A percentile compares a stretch with the other conserved stretches of the same genome.
phyloP scores from a whole-genome alignment of 192 early-diverging fungal genomes.

The Rhizophagus sp. region DNA sequence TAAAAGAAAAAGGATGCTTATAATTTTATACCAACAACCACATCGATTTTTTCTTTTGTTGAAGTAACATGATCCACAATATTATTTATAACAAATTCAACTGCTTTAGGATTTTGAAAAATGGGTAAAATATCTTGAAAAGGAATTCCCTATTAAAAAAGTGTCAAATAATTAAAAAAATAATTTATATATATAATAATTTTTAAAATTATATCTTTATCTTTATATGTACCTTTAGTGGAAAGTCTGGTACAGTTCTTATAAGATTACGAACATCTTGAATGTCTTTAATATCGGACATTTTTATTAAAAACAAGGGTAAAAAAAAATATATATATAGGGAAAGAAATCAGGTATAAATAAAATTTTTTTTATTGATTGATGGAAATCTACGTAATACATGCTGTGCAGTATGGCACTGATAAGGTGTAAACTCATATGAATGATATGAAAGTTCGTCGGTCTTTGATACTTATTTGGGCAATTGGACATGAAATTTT shows the following conservation, averaged over 20 bases:
- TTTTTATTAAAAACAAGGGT: not conserved
- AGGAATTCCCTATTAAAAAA: conserved; percentile 74
- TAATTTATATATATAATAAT: too few relatives aligned
- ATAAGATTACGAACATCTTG: conserved; percentile 50
- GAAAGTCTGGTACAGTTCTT: conserved; percentile 74
- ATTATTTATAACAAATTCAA: conserved; percentile 86
- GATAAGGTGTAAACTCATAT: too few relatives aligned
- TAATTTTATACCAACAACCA: conserved; percentile 72
- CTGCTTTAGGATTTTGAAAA: conserved; percentile 92
- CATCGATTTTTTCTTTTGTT: conserved; percentile 73
- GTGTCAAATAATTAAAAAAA: not conserved
- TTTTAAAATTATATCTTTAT: not conserved
- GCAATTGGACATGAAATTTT: too few relatives aligned
- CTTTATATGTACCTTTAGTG: conserved; percentile 57
- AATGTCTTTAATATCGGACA: conserved; percentile 28
- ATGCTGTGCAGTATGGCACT: too few relatives aligned
- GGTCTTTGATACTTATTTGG: too few relatives aligned
- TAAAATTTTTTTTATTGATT: too few relatives aligned
- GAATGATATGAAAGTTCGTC: too few relatives aligned
- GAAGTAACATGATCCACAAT: conserved; percentile 81
- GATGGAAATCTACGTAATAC: not conserved
- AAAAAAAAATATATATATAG: too few relatives aligned
- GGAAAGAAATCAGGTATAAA: not conserved
- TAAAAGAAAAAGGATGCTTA: not conserved
- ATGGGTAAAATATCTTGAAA: conserved; percentile 98